Evolutionary conservation across 2,329 filamentous ascomycete genomes (phyloP).

Genomic region (Sporothrix variecibatus): DNA sequence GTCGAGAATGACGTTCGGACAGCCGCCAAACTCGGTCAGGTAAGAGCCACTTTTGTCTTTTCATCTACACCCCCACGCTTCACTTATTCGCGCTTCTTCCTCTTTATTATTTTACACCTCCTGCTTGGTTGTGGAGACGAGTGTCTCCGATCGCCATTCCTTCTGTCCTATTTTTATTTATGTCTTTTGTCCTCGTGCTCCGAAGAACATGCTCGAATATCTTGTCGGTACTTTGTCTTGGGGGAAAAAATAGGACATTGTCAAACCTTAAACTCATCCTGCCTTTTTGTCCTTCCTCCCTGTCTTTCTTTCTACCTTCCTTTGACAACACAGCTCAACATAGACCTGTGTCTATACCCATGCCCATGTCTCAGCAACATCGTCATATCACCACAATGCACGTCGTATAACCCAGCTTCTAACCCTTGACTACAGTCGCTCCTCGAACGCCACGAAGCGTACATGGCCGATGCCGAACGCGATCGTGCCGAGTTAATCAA

Average conservation of each 20-base stretch:
- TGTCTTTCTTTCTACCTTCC: not conserved
- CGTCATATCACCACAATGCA: not conserved
- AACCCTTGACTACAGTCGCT: slow-evolving; percentile 65
- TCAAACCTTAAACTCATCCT: not conserved
- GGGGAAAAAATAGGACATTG: slow-evolving; percentile 7
- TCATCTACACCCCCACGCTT: not conserved
- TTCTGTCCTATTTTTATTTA: slow-evolving; percentile 2
- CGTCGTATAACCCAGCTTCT: not conserved
- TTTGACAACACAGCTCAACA: slow-evolving; percentile 27
- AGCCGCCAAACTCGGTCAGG: slow-evolving; percentile 88
- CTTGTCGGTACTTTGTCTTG: not conserved
- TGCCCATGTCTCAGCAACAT: not conserved
- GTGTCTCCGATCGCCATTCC: slow-evolving; percentile 1
- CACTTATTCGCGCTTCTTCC: not conserved
- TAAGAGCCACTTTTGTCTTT: slow-evolving; percentile 51
- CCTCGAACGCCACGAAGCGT: slow-evolving; percentile 87
- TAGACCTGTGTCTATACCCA: not conserved
- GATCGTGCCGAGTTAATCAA: slow-evolving; percentile 73
- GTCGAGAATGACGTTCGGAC: slow-evolving; percentile 86
- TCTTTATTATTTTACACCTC: slow-evolving; percentile 31
- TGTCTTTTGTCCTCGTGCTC: slow-evolving; percentile 1
- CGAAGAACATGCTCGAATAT: not conserved
- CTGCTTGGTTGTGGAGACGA: not conserved
- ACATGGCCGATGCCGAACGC: slow-evolving; percentile 87
- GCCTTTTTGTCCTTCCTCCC: not conserved